Evolutionary conservation across 2,329 filamentous ascomycete species (phyloP).

Genomic region (Aspergillus piperis): DNA sequence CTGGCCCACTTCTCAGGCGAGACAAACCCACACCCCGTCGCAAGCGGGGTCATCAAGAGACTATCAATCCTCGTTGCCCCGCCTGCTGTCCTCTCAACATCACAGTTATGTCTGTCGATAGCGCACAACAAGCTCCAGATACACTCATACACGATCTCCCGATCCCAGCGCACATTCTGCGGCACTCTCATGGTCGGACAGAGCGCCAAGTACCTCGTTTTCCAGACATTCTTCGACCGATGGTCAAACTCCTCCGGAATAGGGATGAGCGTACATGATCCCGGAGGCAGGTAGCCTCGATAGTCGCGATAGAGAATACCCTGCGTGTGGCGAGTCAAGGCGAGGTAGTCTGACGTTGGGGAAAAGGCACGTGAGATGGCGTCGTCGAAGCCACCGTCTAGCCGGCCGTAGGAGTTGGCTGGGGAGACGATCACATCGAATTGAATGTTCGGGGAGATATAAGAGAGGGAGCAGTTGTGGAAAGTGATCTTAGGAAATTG

Average conservation of each 20-base stretch:
- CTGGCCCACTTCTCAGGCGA: conserved; percentile 52
- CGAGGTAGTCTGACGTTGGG: conserved; percentile 48
- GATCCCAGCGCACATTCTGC: conserved; percentile 49
- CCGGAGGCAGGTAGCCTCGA: conserved; percentile 55
- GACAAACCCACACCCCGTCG: conserved; percentile 51
- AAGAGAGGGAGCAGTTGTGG: conserved; percentile 41
- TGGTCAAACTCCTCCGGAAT: conserved; percentile 45
- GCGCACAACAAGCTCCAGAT: conserved; percentile 55
- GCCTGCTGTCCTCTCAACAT: conserved; percentile 1
- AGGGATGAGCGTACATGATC: conserved; percentile 52
- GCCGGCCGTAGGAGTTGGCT: conserved; percentile 56
- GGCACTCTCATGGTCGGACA: conserved; percentile 59
- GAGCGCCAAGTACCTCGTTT: conserved; percentile 49
- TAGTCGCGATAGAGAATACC: conserved; percentile 48
- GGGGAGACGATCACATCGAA: conserved; percentile 57
- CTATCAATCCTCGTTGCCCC: conserved; percentile 38
- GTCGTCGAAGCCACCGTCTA: conserved; percentile 59
- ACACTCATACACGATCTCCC: conserved; percentile 57
- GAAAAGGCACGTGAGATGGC: conserved; percentile 54
- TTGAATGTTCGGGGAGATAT: conserved; percentile 36
- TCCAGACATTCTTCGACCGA: conserved; percentile 41
- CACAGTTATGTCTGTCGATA: conserved; percentile 52
- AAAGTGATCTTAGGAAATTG: conserved; percentile 29
- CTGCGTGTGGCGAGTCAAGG: conserved; percentile 52
- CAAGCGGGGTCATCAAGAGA: conserved; percentile 56